Evolutionary conservation across 352 stramenopile genomes (phyloP).

Genomic region (Pilasporangium apinafurcum): DNA sequence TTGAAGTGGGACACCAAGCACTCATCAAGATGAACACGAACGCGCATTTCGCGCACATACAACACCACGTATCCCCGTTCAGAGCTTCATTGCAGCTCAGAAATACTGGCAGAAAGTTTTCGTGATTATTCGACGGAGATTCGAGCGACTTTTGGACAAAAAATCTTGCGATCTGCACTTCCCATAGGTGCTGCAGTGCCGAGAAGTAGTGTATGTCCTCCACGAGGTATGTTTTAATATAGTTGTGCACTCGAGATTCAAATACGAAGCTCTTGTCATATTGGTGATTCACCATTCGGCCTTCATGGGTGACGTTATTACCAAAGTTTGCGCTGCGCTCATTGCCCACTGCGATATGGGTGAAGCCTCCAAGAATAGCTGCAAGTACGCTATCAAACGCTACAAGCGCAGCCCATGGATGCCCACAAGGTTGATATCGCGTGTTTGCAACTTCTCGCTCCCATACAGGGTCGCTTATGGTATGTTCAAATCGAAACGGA

Average conservation of each 20-base stretch:
- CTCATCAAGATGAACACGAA: conserved; percentile 36
- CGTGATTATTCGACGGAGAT: neutral
- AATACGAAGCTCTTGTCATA: conserved; percentile 46
- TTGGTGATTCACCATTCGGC: conserved; percentile 29
- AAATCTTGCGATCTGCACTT: conserved; percentile 31
- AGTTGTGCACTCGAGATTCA: conserved; percentile 18
- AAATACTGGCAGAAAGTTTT: conserved; percentile 28
- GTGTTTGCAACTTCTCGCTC: conserved; percentile 14
- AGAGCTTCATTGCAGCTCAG: conserved; percentile 34
- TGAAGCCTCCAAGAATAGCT: conserved; percentile 20
- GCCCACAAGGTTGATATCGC: conserved; percentile 19
- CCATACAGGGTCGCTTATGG: conserved; percentile 23
- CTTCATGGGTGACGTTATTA: conserved; percentile 27
- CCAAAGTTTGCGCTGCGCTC: conserved; percentile 31
- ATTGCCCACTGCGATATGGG: conserved; percentile 28
- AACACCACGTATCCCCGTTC: conserved; percentile 31
- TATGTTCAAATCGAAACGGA: conserved; percentile 22
- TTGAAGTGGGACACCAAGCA: conserved; percentile 17
- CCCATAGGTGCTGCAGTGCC: conserved; percentile 32
- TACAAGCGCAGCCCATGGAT: conserved; percentile 29
- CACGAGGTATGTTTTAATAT: conserved; percentile 28
- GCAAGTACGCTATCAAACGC: conserved; percentile 30
- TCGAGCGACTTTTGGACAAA: conserved; percentile 23
- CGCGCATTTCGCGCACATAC: conserved; percentile 29
- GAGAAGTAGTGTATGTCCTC: conserved; percentile 36